These are phyloP conservation scores for Boletus eberwhitei DNA, from an alignment of 768 basidiomycete species.

Conservation along the genomic window DNA sequence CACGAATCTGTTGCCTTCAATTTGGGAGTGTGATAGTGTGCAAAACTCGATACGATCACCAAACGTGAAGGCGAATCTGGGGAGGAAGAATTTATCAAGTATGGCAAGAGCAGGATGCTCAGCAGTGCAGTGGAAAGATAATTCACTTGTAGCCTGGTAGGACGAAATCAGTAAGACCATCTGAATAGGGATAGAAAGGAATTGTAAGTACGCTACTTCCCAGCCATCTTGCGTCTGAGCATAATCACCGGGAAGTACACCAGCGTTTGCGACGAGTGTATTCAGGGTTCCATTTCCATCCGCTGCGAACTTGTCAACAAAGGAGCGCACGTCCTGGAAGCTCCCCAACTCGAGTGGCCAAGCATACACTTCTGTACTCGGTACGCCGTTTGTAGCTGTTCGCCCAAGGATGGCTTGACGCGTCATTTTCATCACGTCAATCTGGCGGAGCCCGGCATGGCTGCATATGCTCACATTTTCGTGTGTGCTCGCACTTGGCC, in stretches of 20 bases:
- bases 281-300: slow-evolving; percentile 25
- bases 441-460: neutral
- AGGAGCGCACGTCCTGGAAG: slow-evolving; percentile 32
- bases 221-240: slow-evolving; percentile 43
- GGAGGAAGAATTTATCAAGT: slow-evolving; percentile 25
- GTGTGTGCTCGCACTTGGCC: slow-evolving; percentile 24
- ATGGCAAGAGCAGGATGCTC: slow-evolving; percentile 34
- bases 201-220: slow-evolving; percentile 39
- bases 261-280: slow-evolving; percentile 33
- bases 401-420: slow-evolving; percentile 16
- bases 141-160: slow-evolving; percentile 35
- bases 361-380: slow-evolving; percentile 15
- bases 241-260: slow-evolving; percentile 15
- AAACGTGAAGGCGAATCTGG: slow-evolving; percentile 24
- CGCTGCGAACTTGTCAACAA: slow-evolving; percentile 29
- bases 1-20: slow-evolving; percentile 3
- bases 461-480: slow-evolving; percentile 10
- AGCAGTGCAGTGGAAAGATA: slow-evolving; percentile 33
- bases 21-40: slow-evolving; percentile 17
- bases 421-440: neutral
- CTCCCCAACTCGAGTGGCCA: slow-evolving; percentile 35
- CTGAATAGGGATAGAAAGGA: neutral
- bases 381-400: neutral
- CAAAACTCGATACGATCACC: slow-evolving; percentile 32
- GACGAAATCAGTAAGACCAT: neutral